Conservation (phyloP, 2,329 filamentous ascomycete genomes). For the Colletotrichum tanaceti region DNA sequence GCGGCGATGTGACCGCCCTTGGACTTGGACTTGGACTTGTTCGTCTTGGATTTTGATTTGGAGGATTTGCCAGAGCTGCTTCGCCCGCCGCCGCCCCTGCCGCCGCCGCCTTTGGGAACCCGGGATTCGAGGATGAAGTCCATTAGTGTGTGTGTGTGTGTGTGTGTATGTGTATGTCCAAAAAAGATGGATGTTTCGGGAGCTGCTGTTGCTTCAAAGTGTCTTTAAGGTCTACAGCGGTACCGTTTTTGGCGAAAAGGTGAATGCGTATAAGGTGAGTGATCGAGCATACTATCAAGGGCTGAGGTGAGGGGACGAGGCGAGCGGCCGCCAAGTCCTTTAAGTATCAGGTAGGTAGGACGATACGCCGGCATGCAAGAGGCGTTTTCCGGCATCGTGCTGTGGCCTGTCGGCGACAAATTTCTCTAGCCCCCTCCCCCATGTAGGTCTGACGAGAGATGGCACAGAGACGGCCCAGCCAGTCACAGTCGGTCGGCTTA, state of each 20-base stretch:
- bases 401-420: neutral
- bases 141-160: slow-evolving; percentile 2
- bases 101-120: slow-evolving; percentile 35
- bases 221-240: neutral
- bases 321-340: slow-evolving; percentile 8
- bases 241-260: neutral
- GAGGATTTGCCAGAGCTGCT: slow-evolving; percentile 6
- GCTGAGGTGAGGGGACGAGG: neutral
- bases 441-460: neutral
- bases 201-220: neutral
- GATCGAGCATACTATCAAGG: neutral
- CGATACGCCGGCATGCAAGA: neutral
- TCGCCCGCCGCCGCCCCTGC: slow-evolving; percentile 8
- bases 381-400: neutral
- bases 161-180: neutral
- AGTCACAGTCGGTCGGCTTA: neutral
- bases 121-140: slow-evolving; percentile 31
- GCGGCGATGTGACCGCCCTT: slow-evolving; percentile 23
- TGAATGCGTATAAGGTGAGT: neutral
- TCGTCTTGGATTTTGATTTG: slow-evolving; percentile 19
- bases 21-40: slow-evolving; percentile 30
- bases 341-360: neutral
- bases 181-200: no score
- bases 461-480: neutral
- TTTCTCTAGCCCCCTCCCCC: neutral